These are phyloP conservation scores for Suillus ampliporus DNA, from an alignment of 768 basidiomycete genomes.

Conservation along the genomic window DNA sequence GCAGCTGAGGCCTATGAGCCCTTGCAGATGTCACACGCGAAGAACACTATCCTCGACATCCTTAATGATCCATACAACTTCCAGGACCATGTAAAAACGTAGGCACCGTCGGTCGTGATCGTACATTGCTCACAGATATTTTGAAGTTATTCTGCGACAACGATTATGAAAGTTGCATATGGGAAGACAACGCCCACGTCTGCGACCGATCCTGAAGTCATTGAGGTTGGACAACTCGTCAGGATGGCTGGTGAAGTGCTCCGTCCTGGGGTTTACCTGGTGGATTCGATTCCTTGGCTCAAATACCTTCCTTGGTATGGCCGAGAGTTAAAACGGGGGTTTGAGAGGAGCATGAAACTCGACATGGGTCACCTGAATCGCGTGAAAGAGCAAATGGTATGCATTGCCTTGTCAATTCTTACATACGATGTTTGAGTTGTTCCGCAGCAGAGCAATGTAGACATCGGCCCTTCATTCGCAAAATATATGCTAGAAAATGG, in stretches of 20 bases:
- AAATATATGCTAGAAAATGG: slow-evolving; percentile 58
- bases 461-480: slow-evolving; percentile 43
- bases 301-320: slow-evolving; percentile 56
- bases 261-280: slow-evolving; percentile 20
- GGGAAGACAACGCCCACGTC: slow-evolving; percentile 31
- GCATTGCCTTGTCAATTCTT: neutral
- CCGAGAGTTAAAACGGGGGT: slow-evolving; percentile 41
- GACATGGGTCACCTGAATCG: slow-evolving; percentile 51
- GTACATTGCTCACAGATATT: too few species aligned
- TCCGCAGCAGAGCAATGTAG: slow-evolving; percentile 13
- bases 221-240: neutral
- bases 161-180: slow-evolving; percentile 29
- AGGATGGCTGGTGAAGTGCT: neutral
- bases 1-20: too few species aligned
- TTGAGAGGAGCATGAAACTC: slow-evolving; percentile 49
- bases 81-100: too few species aligned
- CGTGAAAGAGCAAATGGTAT: slow-evolving; percentile 49
- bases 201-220: slow-evolving; percentile 28
- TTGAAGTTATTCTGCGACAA: slow-evolving; percentile 31
- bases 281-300: slow-evolving; percentile 35
- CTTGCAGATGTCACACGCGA: too few species aligned
- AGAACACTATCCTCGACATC: too few species aligned
- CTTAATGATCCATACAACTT: too few species aligned
- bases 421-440: slow-evolving; percentile 6
- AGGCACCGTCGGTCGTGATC: too few species aligned